Evolutionary conservation across 164 flowering plant genomes (phyloP).

Genomic region (Akebia trifoliata): DNA sequence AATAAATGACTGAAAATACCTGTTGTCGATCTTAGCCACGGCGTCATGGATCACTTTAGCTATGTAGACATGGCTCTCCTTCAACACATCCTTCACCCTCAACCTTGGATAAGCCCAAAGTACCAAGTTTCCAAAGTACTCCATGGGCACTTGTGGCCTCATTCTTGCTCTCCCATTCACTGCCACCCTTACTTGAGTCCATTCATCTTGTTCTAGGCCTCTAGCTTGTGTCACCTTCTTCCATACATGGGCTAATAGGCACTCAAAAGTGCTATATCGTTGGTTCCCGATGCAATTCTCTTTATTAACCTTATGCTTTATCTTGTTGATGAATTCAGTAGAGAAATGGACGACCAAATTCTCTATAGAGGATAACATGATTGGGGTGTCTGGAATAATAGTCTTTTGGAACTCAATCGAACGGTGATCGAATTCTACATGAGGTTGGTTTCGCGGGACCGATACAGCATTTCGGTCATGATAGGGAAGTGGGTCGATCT

Average conservation of each 20-base stretch:
- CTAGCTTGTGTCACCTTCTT: conserved; percentile 16
- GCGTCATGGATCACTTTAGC: conserved; percentile 19
- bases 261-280: conserved; percentile 15
- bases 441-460: conserved; percentile 17
- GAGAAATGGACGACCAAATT: conserved; percentile 13
- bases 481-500: conserved; percentile 7
- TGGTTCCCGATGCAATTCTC: not conserved
- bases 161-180: conserved; percentile 23
- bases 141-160: conserved; percentile 19
- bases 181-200: conserved; percentile 17
- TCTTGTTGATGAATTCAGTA: conserved; percentile 13
- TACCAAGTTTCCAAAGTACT: conserved; percentile 22
- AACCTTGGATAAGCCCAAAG: conserved; percentile 22
- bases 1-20: conserved; percentile 20
- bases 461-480: conserved; percentile 13
- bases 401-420: conserved; percentile 15
- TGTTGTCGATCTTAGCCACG: conserved; percentile 12
- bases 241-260: conserved; percentile 19
- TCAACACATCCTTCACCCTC: conserved; percentile 16
- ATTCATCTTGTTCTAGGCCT: conserved; percentile 7
- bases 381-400: not conserved
- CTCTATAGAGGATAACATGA: not conserved
- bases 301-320: conserved; percentile 12
- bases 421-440: conserved; percentile 14
- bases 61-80: conserved; percentile 8